Evolutionary conservation across 257 asterid genomes (phyloP), one percentile per base, ranked within the genome.

Genomic region (Apocynum venetum): DNA sequence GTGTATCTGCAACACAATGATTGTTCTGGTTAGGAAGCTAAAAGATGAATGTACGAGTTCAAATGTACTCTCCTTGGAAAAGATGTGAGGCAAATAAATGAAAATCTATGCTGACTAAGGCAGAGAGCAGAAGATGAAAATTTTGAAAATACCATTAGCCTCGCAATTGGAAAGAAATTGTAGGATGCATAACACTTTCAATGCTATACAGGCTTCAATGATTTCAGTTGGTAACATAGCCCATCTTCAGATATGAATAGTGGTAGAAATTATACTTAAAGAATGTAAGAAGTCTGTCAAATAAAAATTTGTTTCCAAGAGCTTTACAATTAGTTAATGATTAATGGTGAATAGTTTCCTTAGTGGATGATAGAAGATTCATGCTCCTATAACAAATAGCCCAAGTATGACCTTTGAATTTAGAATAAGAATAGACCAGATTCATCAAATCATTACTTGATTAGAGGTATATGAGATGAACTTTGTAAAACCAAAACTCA

Each of bases 1-100:
- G 98, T 94, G 85, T 94, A 94, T 87, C 98, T 92, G 72, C 76
- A 75, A 46, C 51, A 11, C 46, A 10, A 75, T 73, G 77, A 56
- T 60, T 4, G 12, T 38, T 40, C 59, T 25, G 67, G 44, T 63
- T 10, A 52, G 17, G 19, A 36, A 36, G 14, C 38, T 2, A 36
- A 0, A 63, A 11, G 41, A 35, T 64, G 15, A 41, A 15, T 40
- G 66, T 8, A 60, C n/a, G 38, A 59, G 36, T 20, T 57, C 64
- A 20, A 57, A 57, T 6, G 13, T 57, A 57, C 64, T 57, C 38
- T 2, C 2, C n/a, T 57, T 57, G 2, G 36, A 3, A 20, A 1
- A 13, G 10, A 56, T 56, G 61, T 0, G 61, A 14, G 8, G 8
- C 61, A 55, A 55, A 20, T 56, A 19, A 56, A 56, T 56, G 64